Percentiles rank a stretch among this genome's conserved stretches.
Conservation (phyloP, 73 alveolate genomes). For the Symbiodinium natans region DNA sequence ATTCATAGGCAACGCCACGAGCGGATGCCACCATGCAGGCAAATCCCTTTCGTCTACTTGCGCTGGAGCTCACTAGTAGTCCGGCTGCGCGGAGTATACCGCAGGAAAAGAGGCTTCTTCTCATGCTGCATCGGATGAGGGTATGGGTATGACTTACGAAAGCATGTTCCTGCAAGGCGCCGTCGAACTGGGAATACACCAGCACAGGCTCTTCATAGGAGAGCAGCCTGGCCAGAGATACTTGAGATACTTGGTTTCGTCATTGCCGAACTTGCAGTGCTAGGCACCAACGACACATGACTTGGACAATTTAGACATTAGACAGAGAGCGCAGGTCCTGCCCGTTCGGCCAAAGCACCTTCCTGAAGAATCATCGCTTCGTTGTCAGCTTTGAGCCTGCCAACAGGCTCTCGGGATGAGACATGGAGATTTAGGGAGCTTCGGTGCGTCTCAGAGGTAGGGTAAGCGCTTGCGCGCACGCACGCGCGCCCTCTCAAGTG, state of each 20-base stretch:
- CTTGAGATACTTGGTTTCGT: background rate
- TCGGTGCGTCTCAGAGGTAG: too few relatives aligned
- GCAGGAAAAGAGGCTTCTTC: too few relatives aligned
- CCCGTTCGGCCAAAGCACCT: conserved; percentile 68
- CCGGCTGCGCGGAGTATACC: too few relatives aligned
- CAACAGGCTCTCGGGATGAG: background rate
- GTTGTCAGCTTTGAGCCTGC: conserved; percentile 47
- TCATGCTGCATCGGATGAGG: too few relatives aligned
- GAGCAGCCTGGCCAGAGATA: conserved; percentile 9
- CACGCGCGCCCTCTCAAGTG: too few relatives aligned
- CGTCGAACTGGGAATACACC: background rate
- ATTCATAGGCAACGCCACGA: conserved; percentile 78
- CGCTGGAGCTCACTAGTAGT: too few relatives aligned
- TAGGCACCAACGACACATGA: too few relatives aligned
- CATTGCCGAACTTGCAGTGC: too few relatives aligned
- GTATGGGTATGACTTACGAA: too few relatives aligned
- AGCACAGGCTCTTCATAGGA: conserved; percentile 44
- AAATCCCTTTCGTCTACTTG: too few relatives aligned
- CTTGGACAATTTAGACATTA: background rate
- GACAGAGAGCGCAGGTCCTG: conserved; percentile 26
- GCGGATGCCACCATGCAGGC: conserved; percentile 92
- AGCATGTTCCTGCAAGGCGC: conserved; percentile 6
- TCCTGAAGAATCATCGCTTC: conserved; percentile 68
- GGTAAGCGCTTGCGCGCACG: too few relatives aligned
- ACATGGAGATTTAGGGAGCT: too few relatives aligned